phyloP scores from a whole-genome alignment of 768 basidiomycete species.

The Pleurotus giganteus region DNA sequence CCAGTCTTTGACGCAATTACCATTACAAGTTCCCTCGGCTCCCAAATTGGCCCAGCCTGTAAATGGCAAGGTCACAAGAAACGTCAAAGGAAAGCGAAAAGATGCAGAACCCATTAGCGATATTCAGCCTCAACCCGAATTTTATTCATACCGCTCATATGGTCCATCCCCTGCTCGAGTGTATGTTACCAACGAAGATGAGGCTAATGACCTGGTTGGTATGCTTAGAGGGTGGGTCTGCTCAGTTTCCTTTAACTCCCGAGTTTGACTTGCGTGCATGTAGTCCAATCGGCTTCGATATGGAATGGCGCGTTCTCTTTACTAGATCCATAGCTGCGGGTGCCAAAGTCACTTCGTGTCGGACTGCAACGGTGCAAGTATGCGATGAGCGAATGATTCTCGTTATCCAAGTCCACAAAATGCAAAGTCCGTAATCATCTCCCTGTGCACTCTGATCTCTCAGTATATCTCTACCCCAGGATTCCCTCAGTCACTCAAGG shows the following conservation, averaged over 20 bases:
- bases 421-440: conserved; percentile 23
- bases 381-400: conserved; percentile 29
- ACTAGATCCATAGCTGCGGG: conserved; percentile 3
- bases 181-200: conserved; percentile 26
- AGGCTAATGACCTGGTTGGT: conserved; percentile 28
- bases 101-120: neutral
- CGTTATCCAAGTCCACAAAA: conserved; percentile 26
- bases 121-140: conserved; percentile 9
- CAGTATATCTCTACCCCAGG: conserved; percentile 15
- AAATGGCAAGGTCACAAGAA: neutral
- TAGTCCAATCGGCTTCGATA: conserved; percentile 30
- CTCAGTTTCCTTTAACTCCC: neutral
- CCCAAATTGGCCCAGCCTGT: no score
- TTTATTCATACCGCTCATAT: conserved; percentile 30
- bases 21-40: no score
- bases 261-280: neutral
- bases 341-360: conserved; percentile 14
- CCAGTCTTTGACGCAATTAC: no score
- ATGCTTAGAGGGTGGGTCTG: conserved; percentile 22
- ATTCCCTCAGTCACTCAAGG: conserved; percentile 29
- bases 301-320: conserved; percentile 30
- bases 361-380: conserved; percentile 30
- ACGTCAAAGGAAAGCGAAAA: neutral
- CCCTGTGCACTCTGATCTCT: neutral
- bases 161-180: conserved; percentile 22